A percentile compares a stretch with the other conserved stretches of the same genome.
phyloP scores from a whole-genome alignment of 2,329 filamentous ascomycete species.

The Fusarium oxysporum region DNA sequence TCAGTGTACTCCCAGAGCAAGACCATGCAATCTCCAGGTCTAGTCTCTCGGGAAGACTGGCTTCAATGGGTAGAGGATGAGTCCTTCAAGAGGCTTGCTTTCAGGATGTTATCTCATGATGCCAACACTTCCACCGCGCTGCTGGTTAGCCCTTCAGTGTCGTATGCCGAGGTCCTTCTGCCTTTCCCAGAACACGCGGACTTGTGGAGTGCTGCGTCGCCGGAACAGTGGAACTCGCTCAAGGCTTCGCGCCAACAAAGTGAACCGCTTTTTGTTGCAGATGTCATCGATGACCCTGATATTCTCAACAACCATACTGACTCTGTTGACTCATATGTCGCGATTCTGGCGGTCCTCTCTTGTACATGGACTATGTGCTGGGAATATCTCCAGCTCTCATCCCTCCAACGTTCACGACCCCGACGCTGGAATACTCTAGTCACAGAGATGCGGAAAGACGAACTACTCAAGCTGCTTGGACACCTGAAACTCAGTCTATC shows the following conservation, averaged over 20 bases:
- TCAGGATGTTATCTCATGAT: constrained; percentile 47
- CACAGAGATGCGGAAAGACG: constrained; percentile 44
- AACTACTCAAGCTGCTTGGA: constrained; percentile 43
- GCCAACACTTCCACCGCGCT: constrained; percentile 47
- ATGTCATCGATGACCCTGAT: constrained; percentile 33
- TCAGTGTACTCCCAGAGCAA: constrained; percentile 34
- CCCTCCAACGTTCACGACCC: constrained; percentile 39
- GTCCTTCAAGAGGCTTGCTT: constrained; percentile 48
- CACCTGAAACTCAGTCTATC: constrained; percentile 29
- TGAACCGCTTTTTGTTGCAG: constrained; percentile 1
- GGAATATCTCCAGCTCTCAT: constrained; percentile 48
- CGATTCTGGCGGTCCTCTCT: constrained; percentile 34
- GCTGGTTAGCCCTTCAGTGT: constrained; percentile 46
- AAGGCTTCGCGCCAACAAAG: not conserved
- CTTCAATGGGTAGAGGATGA: constrained; percentile 46
- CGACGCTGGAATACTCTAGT: constrained; percentile 46
- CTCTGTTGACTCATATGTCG: constrained; percentile 11
- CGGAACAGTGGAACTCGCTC: constrained; percentile 43
- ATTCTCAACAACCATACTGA: constrained; percentile 33
- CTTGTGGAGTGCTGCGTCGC: constrained; percentile 42
- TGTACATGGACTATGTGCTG: constrained; percentile 46
- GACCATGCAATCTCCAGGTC: not conserved
- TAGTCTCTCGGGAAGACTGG: constrained; percentile 41
- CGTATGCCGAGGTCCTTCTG: constrained; percentile 48
- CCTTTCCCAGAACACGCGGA: constrained; percentile 39